A percentile compares a stretch with the other conserved stretches of the same genome.
phyloP scores from a whole-genome alignment of 2,329 filamentous ascomycete species.

The Alternaria sp. region DNA sequence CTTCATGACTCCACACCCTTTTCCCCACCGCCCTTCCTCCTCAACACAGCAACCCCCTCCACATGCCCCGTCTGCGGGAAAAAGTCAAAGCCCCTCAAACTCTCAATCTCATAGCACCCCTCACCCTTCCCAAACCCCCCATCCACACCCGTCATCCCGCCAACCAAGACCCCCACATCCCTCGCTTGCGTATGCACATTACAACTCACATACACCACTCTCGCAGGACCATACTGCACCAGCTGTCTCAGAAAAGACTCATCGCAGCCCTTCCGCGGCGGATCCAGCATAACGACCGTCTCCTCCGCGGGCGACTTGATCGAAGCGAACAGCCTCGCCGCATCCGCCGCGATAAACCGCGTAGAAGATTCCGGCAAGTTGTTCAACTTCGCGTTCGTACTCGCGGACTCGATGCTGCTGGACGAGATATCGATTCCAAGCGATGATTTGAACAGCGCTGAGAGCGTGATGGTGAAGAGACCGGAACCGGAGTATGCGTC shows the following conservation, averaged over 20 bases:
- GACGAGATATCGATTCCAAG: slow-evolving; percentile 90
- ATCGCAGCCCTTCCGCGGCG: slow-evolving; percentile 95
- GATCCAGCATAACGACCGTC: slow-evolving; percentile 93
- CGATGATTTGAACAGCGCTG: slow-evolving; percentile 77
- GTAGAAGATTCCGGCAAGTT: slow-evolving; percentile 70
- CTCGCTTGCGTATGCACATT: slow-evolving; percentile 98
- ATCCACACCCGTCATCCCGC: slow-evolving; percentile 62
- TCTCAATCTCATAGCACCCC: slow-evolving; percentile 80
- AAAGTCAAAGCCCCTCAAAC: slow-evolving; percentile 91
- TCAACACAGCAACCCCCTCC: slow-evolving; percentile 68
- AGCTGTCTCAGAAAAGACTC: slow-evolving; percentile 82
- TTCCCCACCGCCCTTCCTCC: slow-evolving; percentile 37
- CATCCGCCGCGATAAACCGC: slow-evolving; percentile 88
- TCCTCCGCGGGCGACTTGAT: slow-evolving; percentile 77
- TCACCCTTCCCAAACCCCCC: slow-evolving; percentile 46
- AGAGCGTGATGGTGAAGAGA: slow-evolving; percentile 94
- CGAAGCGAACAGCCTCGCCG: slow-evolving; percentile 78
- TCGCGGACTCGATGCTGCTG: slow-evolving; percentile 78
- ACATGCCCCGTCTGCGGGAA: slow-evolving; percentile 85
- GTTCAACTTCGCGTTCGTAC: slow-evolving; percentile 79
- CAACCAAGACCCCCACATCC: slow-evolving; percentile 86
- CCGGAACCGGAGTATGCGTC: slow-evolving; percentile 98
- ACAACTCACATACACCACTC: slow-evolving; percentile 93
- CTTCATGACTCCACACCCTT: not conserved
- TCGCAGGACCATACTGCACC: slow-evolving; percentile 74